These are phyloP conservation scores for Phaseolus coccineus DNA, from an alignment of 331 rosid genomes.

Conservation along the genomic window DNA sequence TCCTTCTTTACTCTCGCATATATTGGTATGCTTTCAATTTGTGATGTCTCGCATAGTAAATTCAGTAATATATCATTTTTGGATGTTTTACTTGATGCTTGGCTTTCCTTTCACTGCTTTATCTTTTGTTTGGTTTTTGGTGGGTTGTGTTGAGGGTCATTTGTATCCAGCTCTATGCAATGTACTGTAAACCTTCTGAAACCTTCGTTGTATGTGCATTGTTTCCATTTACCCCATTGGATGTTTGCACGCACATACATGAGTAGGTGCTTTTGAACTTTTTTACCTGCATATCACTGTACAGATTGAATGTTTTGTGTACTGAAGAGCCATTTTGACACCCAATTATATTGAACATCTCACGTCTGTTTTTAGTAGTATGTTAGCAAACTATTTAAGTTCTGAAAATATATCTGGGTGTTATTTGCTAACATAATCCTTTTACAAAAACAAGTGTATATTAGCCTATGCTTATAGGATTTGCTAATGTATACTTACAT, in stretches of 20 bases:
- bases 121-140: constrained; percentile 14
- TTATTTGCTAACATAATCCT: too few relatives aligned
- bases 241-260: neutral
- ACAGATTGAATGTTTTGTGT: neutral
- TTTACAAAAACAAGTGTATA: too few relatives aligned
- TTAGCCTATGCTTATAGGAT: too few relatives aligned
- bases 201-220: constrained; percentile 23
- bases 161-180: constrained; percentile 16
- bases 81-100: neutral
- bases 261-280: neutral
- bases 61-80: constrained; percentile 10
- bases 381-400: too few relatives aligned
- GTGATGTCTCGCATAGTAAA: constrained; percentile 6
- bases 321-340: neutral
- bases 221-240: constrained; percentile 29
- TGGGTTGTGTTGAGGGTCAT: neutral
- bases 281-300: neutral
- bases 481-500: too few relatives aligned
- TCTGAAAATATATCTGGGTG: too few relatives aligned
- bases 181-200: neutral
- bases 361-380: too few relatives aligned
- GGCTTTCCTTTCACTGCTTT: constrained; percentile 9
- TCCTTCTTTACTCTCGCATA: constrained; percentile 85
- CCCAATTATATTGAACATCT: neutral
- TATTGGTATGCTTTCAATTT: constrained; percentile 61